Evolutionary conservation across 495 filamentous ascomycete species (phyloP).

Genomic region (Penicillium odoratum): DNA sequence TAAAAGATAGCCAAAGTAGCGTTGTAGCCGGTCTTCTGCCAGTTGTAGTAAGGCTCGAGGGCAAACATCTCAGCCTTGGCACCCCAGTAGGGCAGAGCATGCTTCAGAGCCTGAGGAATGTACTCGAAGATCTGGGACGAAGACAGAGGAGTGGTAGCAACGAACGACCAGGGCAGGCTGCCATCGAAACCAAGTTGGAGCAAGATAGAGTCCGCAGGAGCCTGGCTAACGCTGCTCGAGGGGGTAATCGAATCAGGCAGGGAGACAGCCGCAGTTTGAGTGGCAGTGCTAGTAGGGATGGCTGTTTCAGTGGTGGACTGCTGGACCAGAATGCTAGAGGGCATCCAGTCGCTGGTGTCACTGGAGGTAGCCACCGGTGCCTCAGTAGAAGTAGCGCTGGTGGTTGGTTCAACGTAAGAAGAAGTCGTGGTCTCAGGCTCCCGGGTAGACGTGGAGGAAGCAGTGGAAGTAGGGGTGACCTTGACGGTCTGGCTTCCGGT

Average conservation of each 20-base stretch:
- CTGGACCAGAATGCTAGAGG: constrained; percentile 28
- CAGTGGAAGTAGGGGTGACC: constrained; percentile 20
- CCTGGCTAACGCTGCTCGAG: constrained; percentile 45
- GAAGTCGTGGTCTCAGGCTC: constrained; percentile 17
- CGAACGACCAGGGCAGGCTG: constrained; percentile 78
- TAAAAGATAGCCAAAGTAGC: constrained; percentile 78
- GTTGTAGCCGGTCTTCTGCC: constrained; percentile 66
- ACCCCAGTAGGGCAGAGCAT: constrained; percentile 56
- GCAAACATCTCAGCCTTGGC: constrained; percentile 63
- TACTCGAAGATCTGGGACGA: constrained; percentile 85
- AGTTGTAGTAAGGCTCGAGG: constrained; percentile 78
- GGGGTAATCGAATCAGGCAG: constrained; percentile 79
- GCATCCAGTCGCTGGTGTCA: constrained; percentile 27
- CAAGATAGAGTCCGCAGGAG: constrained; percentile 62
- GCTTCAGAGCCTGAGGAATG: constrained; percentile 72
- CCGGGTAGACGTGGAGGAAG: constrained; percentile 21
- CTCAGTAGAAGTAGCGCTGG: constrained; percentile 18
- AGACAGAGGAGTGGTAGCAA: constrained; percentile 65
- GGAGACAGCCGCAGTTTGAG: constrained; percentile 43
- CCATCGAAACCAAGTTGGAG: constrained; percentile 85
- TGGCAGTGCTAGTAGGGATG: constrained; percentile 33
- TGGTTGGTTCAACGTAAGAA: constrained; percentile 24
- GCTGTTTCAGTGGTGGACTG: constrained; percentile 22
- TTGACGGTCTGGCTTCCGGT: constrained; percentile 11
- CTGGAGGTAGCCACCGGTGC: constrained; percentile 1